phyloP scores from a whole-genome alignment of 306 rosid genomes.

The Begonia fuchsioides region DNA sequence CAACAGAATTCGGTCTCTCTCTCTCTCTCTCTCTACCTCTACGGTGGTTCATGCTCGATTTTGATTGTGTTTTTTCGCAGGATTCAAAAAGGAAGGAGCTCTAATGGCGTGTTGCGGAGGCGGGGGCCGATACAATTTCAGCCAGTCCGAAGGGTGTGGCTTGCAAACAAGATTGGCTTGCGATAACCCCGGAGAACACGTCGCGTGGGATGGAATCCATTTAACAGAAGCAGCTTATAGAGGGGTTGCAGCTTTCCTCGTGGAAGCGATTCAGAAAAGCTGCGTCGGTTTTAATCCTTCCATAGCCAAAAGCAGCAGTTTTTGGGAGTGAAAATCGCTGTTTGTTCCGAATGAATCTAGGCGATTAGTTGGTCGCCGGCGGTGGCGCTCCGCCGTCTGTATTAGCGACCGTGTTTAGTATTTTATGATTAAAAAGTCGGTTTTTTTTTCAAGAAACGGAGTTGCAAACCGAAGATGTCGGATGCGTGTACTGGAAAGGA shows the following conservation, averaged over 20 bases:
- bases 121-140: slow-evolving; percentile 19
- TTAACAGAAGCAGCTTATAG: slow-evolving; percentile 12
- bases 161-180: slow-evolving; percentile 7
- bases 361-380: too few relatives aligned
- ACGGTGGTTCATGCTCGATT: background rate
- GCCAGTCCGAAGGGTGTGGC: slow-evolving; percentile 9
- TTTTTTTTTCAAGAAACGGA: too few relatives aligned
- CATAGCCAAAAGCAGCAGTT: too few relatives aligned
- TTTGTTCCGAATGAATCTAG: too few relatives aligned
- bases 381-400: too few relatives aligned
- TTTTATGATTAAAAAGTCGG: too few relatives aligned
- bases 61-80: slow-evolving; percentile 11
- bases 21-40: background rate
- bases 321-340: too few relatives aligned
- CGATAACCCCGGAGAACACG: slow-evolving; percentile 30
- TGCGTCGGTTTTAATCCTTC: too few relatives aligned
- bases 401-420: too few relatives aligned
- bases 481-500: too few relatives aligned
- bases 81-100: slow-evolving; percentile 11
- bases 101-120: slow-evolving; percentile 20
- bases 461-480: too few relatives aligned
- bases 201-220: slow-evolving; percentile 31
- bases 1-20: slow-evolving; percentile 20
- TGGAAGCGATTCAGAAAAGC: too few relatives aligned
- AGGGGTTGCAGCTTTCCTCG: slow-evolving; percentile 3